phyloP scores from a whole-genome alignment of 352 stramenopile genomes.

The Globisporangium megalacanthum region DNA sequence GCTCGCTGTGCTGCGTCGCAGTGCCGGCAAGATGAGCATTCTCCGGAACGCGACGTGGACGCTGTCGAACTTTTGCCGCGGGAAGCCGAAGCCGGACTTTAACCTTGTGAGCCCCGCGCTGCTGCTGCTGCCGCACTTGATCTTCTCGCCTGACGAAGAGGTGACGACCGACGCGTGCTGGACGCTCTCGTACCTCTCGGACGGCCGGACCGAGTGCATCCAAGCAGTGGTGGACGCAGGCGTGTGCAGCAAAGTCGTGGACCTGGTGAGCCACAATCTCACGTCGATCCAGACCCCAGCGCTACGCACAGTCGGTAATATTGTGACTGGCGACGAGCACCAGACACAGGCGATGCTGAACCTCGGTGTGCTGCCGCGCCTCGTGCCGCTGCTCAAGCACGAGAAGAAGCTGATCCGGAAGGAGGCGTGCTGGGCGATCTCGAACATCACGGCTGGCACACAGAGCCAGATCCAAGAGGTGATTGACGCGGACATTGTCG shows the following conservation, averaged over 20 bases:
- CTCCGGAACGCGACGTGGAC: conserved; percentile 99
- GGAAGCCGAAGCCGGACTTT: conserved; percentile 93
- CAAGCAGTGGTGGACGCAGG: conserved; percentile 97
- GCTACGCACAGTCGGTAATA: conserved; percentile 94
- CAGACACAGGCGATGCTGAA: conserved; percentile 99
- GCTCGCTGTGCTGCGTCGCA: conserved; percentile 82
- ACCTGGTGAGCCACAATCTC: conserved; percentile 88
- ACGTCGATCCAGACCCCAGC: conserved; percentile 80
- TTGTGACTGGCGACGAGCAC: conserved; percentile 98
- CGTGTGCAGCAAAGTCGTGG: conserved; percentile 95
- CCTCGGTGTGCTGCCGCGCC: conserved; percentile 93
- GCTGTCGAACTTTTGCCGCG: conserved; percentile 98
- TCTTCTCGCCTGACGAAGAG: conserved; percentile 98
- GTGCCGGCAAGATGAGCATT: conserved; percentile 95
- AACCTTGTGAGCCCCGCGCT: conserved; percentile 91
- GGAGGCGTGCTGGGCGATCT: conserved; percentile 99
- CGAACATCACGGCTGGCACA: conserved; percentile 99
- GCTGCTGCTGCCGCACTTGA: conserved; percentile 94
- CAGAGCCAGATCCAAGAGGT: conserved; percentile 98
- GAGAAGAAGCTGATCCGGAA: conserved; percentile 99
- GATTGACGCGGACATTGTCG: conserved; percentile 97
- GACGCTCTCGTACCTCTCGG: conserved; percentile 97
- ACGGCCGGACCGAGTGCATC: conserved; percentile 99
- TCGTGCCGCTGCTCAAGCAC: conserved; percentile 92
- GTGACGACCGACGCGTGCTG: conserved; percentile 99